Conservation (phyloP, 1,284 basidiomycete species). For the Rhodotorula sp. region DNA sequence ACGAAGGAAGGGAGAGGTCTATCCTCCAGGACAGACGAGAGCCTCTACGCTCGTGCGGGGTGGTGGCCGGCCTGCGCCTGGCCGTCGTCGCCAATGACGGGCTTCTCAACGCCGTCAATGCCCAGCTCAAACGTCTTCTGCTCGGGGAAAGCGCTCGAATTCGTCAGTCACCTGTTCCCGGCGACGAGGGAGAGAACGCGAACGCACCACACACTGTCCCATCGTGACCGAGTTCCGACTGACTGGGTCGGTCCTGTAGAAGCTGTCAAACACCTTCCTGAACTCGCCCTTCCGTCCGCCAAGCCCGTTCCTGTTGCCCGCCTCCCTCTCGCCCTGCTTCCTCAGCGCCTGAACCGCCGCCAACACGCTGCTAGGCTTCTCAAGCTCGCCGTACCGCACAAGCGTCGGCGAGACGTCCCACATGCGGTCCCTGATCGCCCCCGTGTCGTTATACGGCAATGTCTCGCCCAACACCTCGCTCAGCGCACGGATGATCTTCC, state of each 20-base stretch:
- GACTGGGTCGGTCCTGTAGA: constrained; percentile 88
- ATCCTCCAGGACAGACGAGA: no score
- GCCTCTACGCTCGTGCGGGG: constrained; percentile 4
- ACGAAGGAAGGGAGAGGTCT: no score
- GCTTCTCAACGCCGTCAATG: background rate
- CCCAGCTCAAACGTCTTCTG: constrained; percentile 7
- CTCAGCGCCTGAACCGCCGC: constrained; percentile 67
- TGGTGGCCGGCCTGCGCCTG: background rate
- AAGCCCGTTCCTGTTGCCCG: constrained; percentile 42
- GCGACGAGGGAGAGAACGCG: background rate
- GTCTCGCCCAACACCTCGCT: constrained; percentile 76
- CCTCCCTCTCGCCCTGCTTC: constrained; percentile 56
- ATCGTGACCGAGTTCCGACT: constrained; percentile 48
- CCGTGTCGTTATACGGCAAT: constrained; percentile 86
- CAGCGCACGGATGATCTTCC: constrained; percentile 96
- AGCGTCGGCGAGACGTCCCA: constrained; percentile 95
- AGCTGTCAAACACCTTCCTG: constrained; percentile 82
- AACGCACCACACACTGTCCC: constrained; percentile 13
- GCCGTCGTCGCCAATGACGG: constrained; percentile 11
- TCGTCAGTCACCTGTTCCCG: background rate
- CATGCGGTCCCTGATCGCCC: constrained; percentile 87
- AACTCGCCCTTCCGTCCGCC: constrained; percentile 65
- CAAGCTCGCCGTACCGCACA: constrained; percentile 82
- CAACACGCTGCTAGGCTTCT: constrained; percentile 70
- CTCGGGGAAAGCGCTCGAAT: background rate